Base-by-base conservation (phyloP, 208 protist genomes). In the Leishmania braziliensis region DNA sequence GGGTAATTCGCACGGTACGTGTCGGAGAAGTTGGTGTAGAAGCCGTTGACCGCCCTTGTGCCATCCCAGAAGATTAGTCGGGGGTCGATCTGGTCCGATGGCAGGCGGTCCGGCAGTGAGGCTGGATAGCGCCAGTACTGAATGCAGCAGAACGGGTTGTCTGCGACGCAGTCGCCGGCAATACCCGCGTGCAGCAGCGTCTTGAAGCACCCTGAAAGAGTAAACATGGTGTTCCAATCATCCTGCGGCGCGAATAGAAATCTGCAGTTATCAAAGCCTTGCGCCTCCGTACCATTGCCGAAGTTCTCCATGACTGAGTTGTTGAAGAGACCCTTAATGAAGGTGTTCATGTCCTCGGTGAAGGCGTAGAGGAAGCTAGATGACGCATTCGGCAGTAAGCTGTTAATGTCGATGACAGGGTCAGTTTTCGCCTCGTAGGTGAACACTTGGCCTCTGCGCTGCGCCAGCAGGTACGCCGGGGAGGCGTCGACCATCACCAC, bases 101-200 rank as follows among this genome's bases (percentile, higher is more conserved):
- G 72, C 33, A 86, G 56, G 36, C 74, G 48, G 54, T 68, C 63
- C 5, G 78, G 43, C 14, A 86, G 66, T 18, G 70, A 68, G 63
- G 82, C 33, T 18, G 82, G 82, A 70, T 73, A 86, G 66, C 82
- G 82, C 82, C 82, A 86, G 78, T 86, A 86, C 43, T 79, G 72
- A n/a, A 86, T 50, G 54, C 82, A 86, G 78, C 82, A 86, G 60
- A 86, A 63, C 43, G 82, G 82, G 58, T 82, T 86, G 0, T 60
- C 50, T 3, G 82, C 65, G 26, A 77, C 56, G 58, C 82, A 86
- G 74, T 86, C 82, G 20, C 65, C 54, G 6, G 82, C 78, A 18
- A 86, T 82, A 46, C 82, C 82, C 14, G 78, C 56, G 48, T 86
- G 82, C 54, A 86, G 53, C n/a, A 78, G 76, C 14, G 71, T 65